Conservation (phyloP, 805 yeast species). For the Wickerhamomyces ciferrii region DNA sequence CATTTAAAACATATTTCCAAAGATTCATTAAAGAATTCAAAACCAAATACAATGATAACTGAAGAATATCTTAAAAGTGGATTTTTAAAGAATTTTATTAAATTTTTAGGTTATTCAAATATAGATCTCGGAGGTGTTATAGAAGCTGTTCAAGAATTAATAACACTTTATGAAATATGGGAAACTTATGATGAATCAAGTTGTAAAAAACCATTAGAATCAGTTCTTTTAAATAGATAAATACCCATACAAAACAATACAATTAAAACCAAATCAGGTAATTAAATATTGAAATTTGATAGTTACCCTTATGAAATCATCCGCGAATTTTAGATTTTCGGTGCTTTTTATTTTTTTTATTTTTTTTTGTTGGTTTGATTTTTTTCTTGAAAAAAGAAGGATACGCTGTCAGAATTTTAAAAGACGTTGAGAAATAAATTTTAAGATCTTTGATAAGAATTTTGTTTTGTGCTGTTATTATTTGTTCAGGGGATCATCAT, state of each 20-base stretch:
- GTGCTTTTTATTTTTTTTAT: not conserved
- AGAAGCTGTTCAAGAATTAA: constrained; percentile 79
- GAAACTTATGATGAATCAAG: constrained; percentile 66
- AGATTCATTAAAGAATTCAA: constrained; percentile 2
- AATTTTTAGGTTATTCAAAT: constrained; percentile 69
- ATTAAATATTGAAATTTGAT: too few species aligned
- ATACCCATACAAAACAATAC: too few species aligned
- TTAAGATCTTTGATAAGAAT: too few species aligned
- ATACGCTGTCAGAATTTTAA: not conserved
- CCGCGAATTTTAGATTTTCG: not conserved
- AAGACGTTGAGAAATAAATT: not conserved
- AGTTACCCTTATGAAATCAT: not conserved
- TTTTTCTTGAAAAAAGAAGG: not conserved
- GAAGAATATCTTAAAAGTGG: constrained; percentile 15
- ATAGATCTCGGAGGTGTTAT: constrained; percentile 73
- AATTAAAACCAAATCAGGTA: too few species aligned
- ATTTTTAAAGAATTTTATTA: constrained; percentile 51
- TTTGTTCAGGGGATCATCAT: too few species aligned
- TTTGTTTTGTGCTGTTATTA: too few species aligned
- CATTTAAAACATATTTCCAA: constrained; percentile 14
- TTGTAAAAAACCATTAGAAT: constrained; percentile 20
- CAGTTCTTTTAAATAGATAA: constrained; percentile 15
- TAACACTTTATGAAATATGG: constrained; percentile 82
- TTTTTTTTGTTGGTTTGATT: not conserved
- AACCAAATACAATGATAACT: constrained; percentile 8